These are phyloP conservation scores for Flaveria bidentis DNA, from an alignment of 129 eudicot species.

Conservation along the genomic window DNA sequence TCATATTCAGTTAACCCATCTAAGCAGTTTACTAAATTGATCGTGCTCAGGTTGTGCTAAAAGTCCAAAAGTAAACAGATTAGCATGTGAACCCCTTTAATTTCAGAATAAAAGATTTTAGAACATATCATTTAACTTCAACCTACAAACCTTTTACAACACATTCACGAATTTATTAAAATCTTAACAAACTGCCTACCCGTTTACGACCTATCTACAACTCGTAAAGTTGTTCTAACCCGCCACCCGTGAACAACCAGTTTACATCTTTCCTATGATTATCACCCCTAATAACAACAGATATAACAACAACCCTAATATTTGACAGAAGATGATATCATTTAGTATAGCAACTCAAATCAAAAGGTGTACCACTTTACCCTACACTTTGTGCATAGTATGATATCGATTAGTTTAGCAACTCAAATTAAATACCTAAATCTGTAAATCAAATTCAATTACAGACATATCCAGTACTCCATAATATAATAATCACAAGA, in stretches of 20 bases:
- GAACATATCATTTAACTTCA: not conserved
- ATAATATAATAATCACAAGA: not conserved
- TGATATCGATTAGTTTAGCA: not conserved
- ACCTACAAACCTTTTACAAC: not conserved
- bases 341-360: not conserved
- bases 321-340: too few relatives aligned
- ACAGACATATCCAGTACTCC: not conserved
- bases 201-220: too few relatives aligned
- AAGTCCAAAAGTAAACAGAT: not conserved
- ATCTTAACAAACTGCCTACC: not conserved
- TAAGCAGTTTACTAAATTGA: not conserved
- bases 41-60: not conserved
- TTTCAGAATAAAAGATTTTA: not conserved
- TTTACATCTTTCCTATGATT: not conserved
- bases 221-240: too few relatives aligned
- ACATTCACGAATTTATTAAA: not conserved
- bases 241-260: too few relatives aligned
- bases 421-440: not conserved
- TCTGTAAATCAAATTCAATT: not conserved
- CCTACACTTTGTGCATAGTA: too few relatives aligned
- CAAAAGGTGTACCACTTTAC: too few relatives aligned
- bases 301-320: not conserved
- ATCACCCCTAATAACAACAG: not conserved
- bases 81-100: not conserved
- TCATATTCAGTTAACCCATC: not conserved